Percentiles rank a stretch among this genome's conserved stretches.
Conservation (phyloP, 805 yeast species). For the Zygotorulaspora sp. region DNA sequence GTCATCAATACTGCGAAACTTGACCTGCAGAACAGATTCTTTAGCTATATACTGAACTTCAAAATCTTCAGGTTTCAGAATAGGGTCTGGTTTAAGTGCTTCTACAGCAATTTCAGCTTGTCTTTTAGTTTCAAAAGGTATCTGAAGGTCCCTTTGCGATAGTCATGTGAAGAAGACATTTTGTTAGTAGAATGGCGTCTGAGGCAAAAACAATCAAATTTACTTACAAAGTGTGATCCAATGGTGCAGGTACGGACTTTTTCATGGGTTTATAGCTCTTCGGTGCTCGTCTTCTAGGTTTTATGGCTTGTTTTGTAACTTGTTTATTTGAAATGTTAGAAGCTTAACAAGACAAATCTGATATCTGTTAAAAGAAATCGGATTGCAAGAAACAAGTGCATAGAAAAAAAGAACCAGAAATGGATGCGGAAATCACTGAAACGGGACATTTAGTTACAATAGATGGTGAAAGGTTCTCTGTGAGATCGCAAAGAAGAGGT, state of each 20-base stretch:
- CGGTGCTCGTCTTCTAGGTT: no score
- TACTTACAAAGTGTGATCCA: conserved; percentile 24
- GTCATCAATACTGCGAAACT: conserved; percentile 61
- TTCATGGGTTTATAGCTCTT: no score
- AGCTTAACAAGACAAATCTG: no score
- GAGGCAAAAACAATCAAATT: no score
- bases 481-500: conserved; percentile 11
- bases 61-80: conserved; percentile 66
- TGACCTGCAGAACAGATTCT: conserved; percentile 39
- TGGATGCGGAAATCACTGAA: not conserved
- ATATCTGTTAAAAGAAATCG: not conserved
- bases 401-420: no score
- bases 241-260: conserved; percentile 4
- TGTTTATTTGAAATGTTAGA: no score
- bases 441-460: conserved; percentile 5
- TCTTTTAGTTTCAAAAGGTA: conserved; percentile 57
- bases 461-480: conserved; percentile 8
- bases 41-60: conserved; percentile 41
- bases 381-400: not conserved
- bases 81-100: conserved; percentile 74
- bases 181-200: no score
- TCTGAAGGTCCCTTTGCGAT: conserved; percentile 38
- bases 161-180: conserved; percentile 10
- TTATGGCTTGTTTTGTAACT: not conserved
- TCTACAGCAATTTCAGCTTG: conserved; percentile 63